Evolutionary conservation across 1,284 basidiomycete genomes (phyloP).

Genomic region (Chiua sp.): DNA sequence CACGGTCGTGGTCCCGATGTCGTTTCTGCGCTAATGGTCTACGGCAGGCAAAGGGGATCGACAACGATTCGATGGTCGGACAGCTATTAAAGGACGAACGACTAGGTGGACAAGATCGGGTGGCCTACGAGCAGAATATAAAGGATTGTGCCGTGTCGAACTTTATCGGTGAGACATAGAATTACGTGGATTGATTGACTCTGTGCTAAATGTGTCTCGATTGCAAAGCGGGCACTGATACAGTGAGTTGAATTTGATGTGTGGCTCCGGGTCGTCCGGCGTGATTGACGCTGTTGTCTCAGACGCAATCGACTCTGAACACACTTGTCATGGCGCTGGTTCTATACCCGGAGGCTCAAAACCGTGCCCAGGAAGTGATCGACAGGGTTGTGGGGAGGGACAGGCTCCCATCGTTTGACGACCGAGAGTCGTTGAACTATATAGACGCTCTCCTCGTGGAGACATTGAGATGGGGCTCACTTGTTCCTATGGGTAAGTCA

Average conservation of each 20-base stretch:
- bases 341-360: slow-evolving; percentile 30
- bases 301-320: slow-evolving; percentile 31
- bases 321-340: slow-evolving; percentile 28
- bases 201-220: neutral
- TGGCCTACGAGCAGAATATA: slow-evolving; percentile 19
- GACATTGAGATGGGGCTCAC: slow-evolving; percentile 29
- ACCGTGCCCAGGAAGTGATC: slow-evolving; percentile 27
- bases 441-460: slow-evolving; percentile 35
- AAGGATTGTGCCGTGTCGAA: slow-evolving; percentile 23
- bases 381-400: slow-evolving; percentile 29
- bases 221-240: slow-evolving; percentile 25
- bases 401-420: slow-evolving; percentile 27
- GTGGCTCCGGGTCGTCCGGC: neutral
- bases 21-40: neutral
- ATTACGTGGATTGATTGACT: neutral
- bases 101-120: neutral
- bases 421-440: slow-evolving; percentile 28
- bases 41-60: slow-evolving; percentile 17
- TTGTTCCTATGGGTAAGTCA: slow-evolving; percentile 30
- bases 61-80: slow-evolving; percentile 27
- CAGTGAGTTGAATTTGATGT: slow-evolving; percentile 19
- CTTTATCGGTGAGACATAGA: slow-evolving; percentile 23
- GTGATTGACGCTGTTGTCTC: neutral
- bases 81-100: slow-evolving; percentile 14
- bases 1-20: neutral